Conservation (phyloP, 1,284 basidiomycete genomes). For the Phellopilus nigrolimitatus region DNA sequence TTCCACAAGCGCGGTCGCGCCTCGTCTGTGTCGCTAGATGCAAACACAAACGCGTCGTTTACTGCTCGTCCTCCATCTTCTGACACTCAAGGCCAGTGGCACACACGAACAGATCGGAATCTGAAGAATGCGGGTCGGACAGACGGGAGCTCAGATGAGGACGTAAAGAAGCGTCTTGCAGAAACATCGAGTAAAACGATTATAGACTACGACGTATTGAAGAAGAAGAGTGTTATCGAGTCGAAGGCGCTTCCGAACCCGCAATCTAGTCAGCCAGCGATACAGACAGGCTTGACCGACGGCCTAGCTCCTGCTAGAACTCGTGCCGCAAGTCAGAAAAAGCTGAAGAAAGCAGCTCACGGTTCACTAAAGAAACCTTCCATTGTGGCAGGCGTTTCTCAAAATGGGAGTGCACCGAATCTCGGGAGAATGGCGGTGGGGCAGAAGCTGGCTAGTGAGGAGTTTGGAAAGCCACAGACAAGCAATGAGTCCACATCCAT, state of each 20-base stretch:
- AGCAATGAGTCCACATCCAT: no score
- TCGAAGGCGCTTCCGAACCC: slow-evolving; percentile 4
- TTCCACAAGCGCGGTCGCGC: slow-evolving; percentile 26
- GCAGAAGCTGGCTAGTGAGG: no score
- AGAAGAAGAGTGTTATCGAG: slow-evolving; percentile 5
- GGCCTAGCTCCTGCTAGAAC: no score
- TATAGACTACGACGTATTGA: slow-evolving; percentile 5
- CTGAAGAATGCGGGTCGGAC: slow-evolving; percentile 30
- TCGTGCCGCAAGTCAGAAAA: no score
- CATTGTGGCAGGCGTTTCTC: no score
- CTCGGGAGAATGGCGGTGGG: no score
- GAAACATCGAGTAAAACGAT: slow-evolving; percentile 8
- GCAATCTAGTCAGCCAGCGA: no score
- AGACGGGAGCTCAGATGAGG: slow-evolving; percentile 35
- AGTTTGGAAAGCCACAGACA: no score
- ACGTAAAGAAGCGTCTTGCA: slow-evolving; percentile 20
- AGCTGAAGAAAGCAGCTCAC: no score
- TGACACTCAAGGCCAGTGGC: slow-evolving; percentile 33
- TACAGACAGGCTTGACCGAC: no score
- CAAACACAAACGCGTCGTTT: background rate
- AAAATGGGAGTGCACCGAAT: no score
- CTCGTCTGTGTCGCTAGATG: background rate
- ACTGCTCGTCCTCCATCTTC: slow-evolving; percentile 17
- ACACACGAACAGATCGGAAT: slow-evolving; percentile 47
- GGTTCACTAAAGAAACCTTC: no score